A percentile compares a stretch with the other conserved stretches of the same genome.
These are phyloP conservation scores for Spergularia marina DNA, from an alignment of 148 eudicot species.

Conservation along the genomic window DNA sequence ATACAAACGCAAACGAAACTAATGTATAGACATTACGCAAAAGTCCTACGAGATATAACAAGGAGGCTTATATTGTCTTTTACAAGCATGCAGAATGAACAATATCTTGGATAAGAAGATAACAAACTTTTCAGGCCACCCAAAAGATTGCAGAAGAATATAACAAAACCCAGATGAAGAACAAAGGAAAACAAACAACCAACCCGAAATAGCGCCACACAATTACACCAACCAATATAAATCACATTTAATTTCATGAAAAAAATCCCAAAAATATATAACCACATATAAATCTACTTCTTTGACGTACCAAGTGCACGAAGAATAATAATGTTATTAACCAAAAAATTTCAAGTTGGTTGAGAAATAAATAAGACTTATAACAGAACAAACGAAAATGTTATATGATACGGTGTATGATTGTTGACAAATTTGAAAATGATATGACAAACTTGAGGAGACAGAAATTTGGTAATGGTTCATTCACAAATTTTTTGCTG, in stretches of 20 bases:
- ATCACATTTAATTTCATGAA: background rate
- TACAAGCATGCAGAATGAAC: background rate
- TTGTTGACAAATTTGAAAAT: background rate
- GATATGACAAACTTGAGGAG: background rate
- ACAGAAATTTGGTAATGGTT: background rate
- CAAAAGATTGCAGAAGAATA: background rate
- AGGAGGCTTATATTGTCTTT: background rate
- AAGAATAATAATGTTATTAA: too few relatives aligned
- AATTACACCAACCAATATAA: background rate
- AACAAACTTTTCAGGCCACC: background rate
- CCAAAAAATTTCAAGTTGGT: too few relatives aligned
- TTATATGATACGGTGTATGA: background rate
- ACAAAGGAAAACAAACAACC: conserved; percentile 12
- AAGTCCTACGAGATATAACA: background rate
- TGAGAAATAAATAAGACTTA: too few relatives aligned
- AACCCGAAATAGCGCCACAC: background rate
- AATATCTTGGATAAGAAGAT: conserved; percentile 4
- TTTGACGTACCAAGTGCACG: too few relatives aligned
- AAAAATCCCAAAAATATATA: background rate
- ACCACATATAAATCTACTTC: too few relatives aligned
- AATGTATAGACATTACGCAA: background rate
- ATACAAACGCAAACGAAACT: background rate
- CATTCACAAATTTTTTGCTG: background rate
- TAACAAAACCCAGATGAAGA: background rate
- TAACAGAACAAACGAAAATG: too few relatives aligned